These are phyloP conservation scores for Citrus unshiu DNA, from an alignment of 345 rosid genomes.

Conservation along the genomic window DNA sequence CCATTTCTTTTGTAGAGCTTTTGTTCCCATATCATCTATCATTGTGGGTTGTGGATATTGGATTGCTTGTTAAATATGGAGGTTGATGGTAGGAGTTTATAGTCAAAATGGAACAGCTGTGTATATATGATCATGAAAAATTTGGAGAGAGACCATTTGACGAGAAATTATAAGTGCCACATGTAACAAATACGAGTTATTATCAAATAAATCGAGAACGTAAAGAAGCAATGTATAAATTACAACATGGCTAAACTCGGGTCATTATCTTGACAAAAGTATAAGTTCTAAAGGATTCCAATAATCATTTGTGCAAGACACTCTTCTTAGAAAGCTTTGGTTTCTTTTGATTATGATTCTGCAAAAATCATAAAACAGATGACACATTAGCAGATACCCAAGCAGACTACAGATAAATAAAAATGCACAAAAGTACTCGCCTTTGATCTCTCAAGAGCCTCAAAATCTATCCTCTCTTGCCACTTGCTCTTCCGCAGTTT, in stretches of 20 bases:
- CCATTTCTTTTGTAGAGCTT: background rate
- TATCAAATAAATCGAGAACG: background rate
- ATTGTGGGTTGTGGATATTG: background rate
- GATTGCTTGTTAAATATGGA: background rate
- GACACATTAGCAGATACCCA: background rate
- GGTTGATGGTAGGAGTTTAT: too few species aligned
- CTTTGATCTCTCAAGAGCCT: conserved; percentile 73
- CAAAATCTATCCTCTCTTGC: conserved; percentile 84
- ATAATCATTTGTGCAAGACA: conserved; percentile 68
- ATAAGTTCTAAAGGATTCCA: background rate
- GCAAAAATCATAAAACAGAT: conserved; percentile 20
- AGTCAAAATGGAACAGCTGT: too few species aligned
- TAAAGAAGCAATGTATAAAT: background rate
- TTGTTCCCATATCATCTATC: background rate
- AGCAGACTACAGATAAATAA: background rate
- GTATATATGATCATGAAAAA: too few species aligned
- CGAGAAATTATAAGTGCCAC: background rate
- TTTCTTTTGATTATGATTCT: conserved; percentile 71
- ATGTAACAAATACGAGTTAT: background rate
- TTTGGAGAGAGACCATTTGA: background rate
- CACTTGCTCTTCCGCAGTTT: conserved; percentile 96
- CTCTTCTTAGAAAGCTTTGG: conserved; percentile 69
- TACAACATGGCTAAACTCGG: background rate
- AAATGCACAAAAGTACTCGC: conserved; percentile 7
- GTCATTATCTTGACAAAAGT: background rate